A percentile compares a stretch with the other conserved stretches of the same genome.
Evolutionary conservation across 2,329 filamentous ascomycete genomes (phyloP).

Genomic region (Aspergillus uvarum): DNA sequence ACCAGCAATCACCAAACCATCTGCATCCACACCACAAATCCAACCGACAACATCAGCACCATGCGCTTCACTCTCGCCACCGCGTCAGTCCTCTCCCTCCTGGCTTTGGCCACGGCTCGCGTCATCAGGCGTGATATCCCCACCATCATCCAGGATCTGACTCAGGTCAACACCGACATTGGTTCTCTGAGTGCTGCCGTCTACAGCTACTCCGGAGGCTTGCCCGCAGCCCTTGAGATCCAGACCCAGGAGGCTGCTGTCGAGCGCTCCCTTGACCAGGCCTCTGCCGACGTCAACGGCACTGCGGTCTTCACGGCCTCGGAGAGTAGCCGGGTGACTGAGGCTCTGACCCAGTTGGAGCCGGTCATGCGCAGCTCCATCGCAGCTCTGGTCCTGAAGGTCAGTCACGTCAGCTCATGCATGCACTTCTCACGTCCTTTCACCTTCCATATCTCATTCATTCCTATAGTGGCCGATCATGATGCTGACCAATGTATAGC

Average conservation of each 20-base stretch:
- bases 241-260: conserved; percentile 1
- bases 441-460: too few species aligned
- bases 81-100: not conserved
- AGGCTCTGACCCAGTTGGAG: conserved; percentile 2
- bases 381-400: conserved; percentile 2
- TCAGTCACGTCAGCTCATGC: not conserved
- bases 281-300: not conserved
- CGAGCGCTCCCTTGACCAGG: not conserved
- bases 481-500: not conserved
- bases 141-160: not conserved
- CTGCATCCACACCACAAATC: not conserved
- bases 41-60: not conserved
- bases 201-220: conserved; percentile 1
- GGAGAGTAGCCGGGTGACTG: conserved; percentile 6
- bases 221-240: conserved; percentile 4
- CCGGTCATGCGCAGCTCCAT: conserved; percentile 4
- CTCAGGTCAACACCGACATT: conserved; percentile 1
- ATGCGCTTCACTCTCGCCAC: conserved; percentile 2
- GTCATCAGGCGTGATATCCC: conserved; percentile 1
- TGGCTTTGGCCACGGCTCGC: conserved; percentile 2
- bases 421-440: not conserved
- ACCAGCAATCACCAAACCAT: too few species aligned
- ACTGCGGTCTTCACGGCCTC: not conserved
- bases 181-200: conserved; percentile 1
- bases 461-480: not conserved